phyloP scores from a whole-genome alignment of 1,139 yeast genomes.

The Pichia sp. region DNA sequence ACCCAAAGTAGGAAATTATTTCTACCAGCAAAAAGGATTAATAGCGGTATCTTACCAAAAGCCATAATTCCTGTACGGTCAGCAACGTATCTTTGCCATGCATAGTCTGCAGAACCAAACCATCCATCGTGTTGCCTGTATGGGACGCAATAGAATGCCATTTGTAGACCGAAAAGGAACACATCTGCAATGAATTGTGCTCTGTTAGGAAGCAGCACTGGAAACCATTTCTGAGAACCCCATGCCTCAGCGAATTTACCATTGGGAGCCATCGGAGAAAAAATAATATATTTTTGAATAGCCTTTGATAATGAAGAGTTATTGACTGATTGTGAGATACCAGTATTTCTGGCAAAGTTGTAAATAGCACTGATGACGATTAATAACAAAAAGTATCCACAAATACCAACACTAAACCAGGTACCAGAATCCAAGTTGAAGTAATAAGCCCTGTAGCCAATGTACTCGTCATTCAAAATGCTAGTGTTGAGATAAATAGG shows the following conservation, averaged over 20 bases:
- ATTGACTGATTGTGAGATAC: conserved; percentile 13
- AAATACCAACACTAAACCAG: conserved; percentile 33
- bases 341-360: conserved; percentile 20
- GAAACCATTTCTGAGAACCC: conserved; percentile 10
- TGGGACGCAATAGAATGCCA: conserved; percentile 11
- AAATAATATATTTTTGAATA: conserved; percentile 18
- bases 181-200: conserved; percentile 11
- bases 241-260: conserved; percentile 15
- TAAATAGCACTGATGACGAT: conserved; percentile 22
- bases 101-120: conserved; percentile 18
- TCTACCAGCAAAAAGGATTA: conserved; percentile 53
- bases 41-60: conserved; percentile 37
- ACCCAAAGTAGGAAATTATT: conserved; percentile 51
- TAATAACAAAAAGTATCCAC: conserved; percentile 32
- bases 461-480: neutral
- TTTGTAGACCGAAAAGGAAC: conserved; percentile 9
- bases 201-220: conserved; percentile 14
- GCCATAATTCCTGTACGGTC: conserved; percentile 43
- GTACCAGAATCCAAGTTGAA: conserved; percentile 19
- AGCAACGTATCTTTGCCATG: conserved; percentile 45
- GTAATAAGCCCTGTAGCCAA: conserved; percentile 14
- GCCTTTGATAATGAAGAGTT: conserved; percentile 11
- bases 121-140: conserved; percentile 21
- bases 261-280: conserved; percentile 20
- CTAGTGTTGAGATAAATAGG: conserved; percentile 15